phyloP scores from a whole-genome alignment of 352 stramenopile genomes.

The Pythium phragmitis region DNA sequence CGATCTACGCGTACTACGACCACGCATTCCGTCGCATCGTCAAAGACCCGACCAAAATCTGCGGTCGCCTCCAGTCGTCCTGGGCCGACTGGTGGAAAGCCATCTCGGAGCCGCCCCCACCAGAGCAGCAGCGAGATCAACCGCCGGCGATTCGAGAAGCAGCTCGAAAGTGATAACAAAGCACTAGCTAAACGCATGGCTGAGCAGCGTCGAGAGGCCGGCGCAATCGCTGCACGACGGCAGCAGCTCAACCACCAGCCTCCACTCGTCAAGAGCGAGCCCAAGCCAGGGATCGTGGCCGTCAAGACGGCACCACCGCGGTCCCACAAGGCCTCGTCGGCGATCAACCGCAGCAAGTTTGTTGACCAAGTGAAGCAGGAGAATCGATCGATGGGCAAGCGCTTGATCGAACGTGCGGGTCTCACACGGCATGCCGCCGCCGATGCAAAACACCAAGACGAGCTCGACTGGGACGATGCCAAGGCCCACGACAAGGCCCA shows the following conservation, averaged over 20 bases:
- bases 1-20: not conserved
- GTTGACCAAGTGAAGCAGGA: slow-evolving; percentile 45
- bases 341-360: slow-evolving; percentile 64
- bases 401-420: slow-evolving; percentile 40
- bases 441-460: slow-evolving; percentile 15
- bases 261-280: slow-evolving; percentile 20
- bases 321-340: slow-evolving; percentile 55
- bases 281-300: slow-evolving; percentile 11
- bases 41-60: slow-evolving; percentile 5
- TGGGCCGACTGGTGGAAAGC: not conserved
- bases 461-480: slow-evolving; percentile 32
- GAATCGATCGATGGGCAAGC: slow-evolving; percentile 57
- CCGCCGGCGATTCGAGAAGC: slow-evolving; percentile 47
- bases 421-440: not conserved
- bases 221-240: slow-evolving; percentile 5
- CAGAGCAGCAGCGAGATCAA: slow-evolving; percentile 65
- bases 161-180: slow-evolving; percentile 56
- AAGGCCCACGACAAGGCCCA: slow-evolving; percentile 43
- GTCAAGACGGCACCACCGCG: slow-evolving; percentile 17
- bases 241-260: slow-evolving; percentile 20
- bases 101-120: slow-evolving; percentile 10
- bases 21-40: slow-evolving; percentile 5
- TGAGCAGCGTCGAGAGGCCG: slow-evolving; percentile 13
- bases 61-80: not conserved
- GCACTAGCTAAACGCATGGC: slow-evolving; percentile 47